Evolutionary conservation across 305 asterid species (phyloP).

Genomic region (Fraxinus paxiana): DNA sequence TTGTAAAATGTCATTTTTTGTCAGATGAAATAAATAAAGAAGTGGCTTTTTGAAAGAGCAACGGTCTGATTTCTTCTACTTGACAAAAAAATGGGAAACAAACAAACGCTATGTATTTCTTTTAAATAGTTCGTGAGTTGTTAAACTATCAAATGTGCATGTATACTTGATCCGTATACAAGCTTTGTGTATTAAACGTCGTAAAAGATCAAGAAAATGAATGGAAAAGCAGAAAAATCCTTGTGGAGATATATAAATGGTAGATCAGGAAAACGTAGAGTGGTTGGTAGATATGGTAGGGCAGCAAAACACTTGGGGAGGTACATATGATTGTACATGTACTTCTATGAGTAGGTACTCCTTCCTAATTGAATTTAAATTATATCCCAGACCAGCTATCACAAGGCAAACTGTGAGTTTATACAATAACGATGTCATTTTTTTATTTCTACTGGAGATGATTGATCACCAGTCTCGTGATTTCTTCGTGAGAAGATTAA

Average conservation of each 20-base stretch:
- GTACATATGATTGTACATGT: background rate
- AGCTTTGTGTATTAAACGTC: background rate
- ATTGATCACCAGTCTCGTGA: background rate
- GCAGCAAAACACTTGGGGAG: background rate
- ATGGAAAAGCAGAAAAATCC: background rate
- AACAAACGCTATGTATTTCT: background rate
- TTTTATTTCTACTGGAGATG: background rate
- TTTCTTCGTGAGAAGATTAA: background rate
- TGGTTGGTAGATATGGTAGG: background rate
- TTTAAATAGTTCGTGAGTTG: background rate
- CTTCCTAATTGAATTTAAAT: background rate
- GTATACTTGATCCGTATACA: background rate
- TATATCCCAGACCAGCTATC: background rate
- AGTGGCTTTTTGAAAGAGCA: too few relatives aligned
- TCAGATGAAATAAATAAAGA: too few relatives aligned
- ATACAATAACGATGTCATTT: background rate
- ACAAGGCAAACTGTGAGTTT: background rate
- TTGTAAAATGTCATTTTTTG: too few relatives aligned
- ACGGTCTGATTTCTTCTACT: too few relatives aligned
- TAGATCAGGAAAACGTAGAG: background rate
- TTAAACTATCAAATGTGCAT: background rate
- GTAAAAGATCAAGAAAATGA: background rate
- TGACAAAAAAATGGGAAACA: too few relatives aligned
- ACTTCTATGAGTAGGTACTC: background rate
- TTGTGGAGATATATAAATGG: background rate